Base-by-base conservation (phyloP, 768 basidiomycete genomes). In the Kondoa malvinella region DNA sequence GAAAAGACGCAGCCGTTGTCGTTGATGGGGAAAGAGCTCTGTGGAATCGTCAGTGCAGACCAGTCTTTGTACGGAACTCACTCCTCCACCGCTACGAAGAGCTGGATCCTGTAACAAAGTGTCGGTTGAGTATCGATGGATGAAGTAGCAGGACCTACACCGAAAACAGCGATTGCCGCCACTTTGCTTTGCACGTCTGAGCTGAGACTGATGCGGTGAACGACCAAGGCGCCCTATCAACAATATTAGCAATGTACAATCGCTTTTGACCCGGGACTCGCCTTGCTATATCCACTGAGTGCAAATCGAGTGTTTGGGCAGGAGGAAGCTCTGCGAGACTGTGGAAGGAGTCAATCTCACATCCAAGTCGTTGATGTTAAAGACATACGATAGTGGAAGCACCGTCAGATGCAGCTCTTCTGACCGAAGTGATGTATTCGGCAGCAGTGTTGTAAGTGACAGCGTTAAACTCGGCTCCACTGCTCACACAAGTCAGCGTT, bases 271-370 rank as follows among this genome's bases (percentile, higher is more conserved):
- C 17, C 25, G 8, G 27, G 27, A 33, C 64, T 32, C 17, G 63
- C 66, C 64, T 68, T 68, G 25, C 27, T 27, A 30, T 68, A 68
- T 2, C 67, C 67, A 67, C 31, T 34, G 21, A 67, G 31, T 27
- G 27, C 26, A 63, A 68, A 67, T 63, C 34, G 34, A 27, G 67
- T 31, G 40, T 68, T 66, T 21, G 67, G 67, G 40, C 67, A 68
- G 27, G 34, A 17, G n/a, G 67, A 26, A 68, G 34, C 66, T 8
- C 40, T 8, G 21, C 12, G 12, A 21, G 40, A 8, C 40, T 50
- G 40, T 50, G 21, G 40, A 8, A 50, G n/a, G n/a, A 8, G 21
- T 50, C 40, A 50, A 21, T 21, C 40, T 8, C 12, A 50, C 40
- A 8, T 50, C 40, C 12, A 50, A 8, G 8, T 8, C 12, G 21